Percentiles rank a stretch among this genome's conserved stretches.
Conservation (phyloP, 495 filamentous ascomycete genomes). For the Aspergillus cristatus region DNA sequence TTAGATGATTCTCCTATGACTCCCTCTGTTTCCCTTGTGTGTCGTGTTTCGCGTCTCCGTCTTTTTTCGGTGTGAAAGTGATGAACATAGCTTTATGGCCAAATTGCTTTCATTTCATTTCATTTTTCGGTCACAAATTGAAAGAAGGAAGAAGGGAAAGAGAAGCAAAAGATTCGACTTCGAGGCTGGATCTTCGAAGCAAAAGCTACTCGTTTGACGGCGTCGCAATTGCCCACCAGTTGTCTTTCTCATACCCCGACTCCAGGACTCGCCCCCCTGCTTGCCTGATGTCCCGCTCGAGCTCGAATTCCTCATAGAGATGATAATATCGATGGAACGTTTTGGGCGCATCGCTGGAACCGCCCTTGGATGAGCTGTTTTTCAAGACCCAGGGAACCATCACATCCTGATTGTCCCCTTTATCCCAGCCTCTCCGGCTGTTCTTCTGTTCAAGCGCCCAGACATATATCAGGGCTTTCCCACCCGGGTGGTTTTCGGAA, state of each 20-base stretch:
- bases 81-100: too few species aligned
- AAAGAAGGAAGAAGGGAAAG: conserved; percentile 5
- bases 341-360: conserved; percentile 16
- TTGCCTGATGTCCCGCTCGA: conserved; percentile 66
- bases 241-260: conserved; percentile 92
- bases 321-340: conserved; percentile 89
- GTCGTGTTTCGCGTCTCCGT: neutral
- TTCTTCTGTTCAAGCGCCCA: conserved; percentile 92
- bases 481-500: conserved; percentile 28
- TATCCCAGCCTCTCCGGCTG: conserved; percentile 88
- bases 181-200: conserved; percentile 30
- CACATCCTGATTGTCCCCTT: conserved; percentile 78
- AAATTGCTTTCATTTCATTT: conserved; percentile 7
- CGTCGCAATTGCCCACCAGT: conserved; percentile 82
- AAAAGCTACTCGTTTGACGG: conserved; percentile 11
- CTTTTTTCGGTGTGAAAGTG: too few species aligned
- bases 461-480: conserved; percentile 77
- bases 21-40: conserved; percentile 12
- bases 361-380: conserved; percentile 10
- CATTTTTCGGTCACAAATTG: conserved; percentile 2
- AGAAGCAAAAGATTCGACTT: conserved; percentile 6
- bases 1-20: neutral
- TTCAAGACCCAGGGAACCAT: conserved; percentile 93
- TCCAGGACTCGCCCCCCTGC: conserved; percentile 71
- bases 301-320: conserved; percentile 76